Conservation (phyloP, 768 basidiomycete genomes). For the Erythrobasidium yunnanense region DNA sequence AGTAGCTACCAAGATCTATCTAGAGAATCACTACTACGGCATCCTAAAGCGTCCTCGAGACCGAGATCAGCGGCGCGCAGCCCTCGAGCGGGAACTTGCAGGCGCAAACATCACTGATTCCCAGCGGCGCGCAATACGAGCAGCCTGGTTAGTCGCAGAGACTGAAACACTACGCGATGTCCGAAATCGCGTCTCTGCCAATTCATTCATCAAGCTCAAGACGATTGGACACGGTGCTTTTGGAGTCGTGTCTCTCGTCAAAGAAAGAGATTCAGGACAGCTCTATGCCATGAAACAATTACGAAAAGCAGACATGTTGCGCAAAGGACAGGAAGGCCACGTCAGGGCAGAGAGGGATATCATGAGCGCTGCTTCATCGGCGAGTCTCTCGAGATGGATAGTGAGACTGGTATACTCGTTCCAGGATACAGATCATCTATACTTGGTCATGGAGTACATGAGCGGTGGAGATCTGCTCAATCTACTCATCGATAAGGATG, state of each 20-base stretch:
- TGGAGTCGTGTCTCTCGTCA: conserved; percentile 86
- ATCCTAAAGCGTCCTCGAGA: conserved; percentile 73
- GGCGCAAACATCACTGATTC: conserved; percentile 58
- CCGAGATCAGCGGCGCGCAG: conserved; percentile 68
- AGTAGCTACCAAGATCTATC: conserved; percentile 82
- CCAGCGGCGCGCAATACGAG: conserved; percentile 61
- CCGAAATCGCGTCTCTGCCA: conserved; percentile 68
- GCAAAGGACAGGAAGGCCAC: conserved; percentile 90
- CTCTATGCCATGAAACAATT: conserved; percentile 97
- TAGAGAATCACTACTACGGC: conserved; percentile 79
- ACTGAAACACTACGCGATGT: conserved; percentile 77
- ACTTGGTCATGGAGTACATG: conserved; percentile 84
- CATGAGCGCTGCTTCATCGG: conserved; percentile 71
- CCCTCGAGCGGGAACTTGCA: conserved; percentile 79
- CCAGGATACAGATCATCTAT: conserved; percentile 87
- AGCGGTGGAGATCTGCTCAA: conserved; percentile 93
- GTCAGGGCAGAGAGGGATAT: conserved; percentile 91
- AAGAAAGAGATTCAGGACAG: conserved; percentile 63
- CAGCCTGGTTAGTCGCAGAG: conserved; percentile 75
- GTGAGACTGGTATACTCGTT: conserved; percentile 86
- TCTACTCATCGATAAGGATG: conserved; percentile 79
- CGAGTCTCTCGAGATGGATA: conserved; percentile 78
- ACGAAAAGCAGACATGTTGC: conserved; percentile 38
- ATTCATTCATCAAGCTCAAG: conserved; percentile 77
- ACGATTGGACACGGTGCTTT: conserved; percentile 97